These are phyloP conservation scores for Phytophthora hybrid DNA, from an alignment of 352 stramenopile genomes.

Conservation along the genomic window DNA sequence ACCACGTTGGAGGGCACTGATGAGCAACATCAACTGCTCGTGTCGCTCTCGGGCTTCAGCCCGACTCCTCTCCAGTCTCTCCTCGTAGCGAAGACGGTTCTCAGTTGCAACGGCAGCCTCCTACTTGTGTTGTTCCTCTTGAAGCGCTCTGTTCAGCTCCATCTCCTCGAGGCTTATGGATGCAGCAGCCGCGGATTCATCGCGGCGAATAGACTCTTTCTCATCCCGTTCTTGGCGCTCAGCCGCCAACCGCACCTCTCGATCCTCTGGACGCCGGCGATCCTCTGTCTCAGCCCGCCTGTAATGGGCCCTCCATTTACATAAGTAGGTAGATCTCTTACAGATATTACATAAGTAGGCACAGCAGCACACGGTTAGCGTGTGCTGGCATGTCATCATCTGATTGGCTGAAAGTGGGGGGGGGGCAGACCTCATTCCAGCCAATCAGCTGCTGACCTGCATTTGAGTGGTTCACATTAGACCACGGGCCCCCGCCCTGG, in stretches of 20 bases:
- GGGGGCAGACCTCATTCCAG: too few species aligned
- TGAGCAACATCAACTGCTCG: neutral
- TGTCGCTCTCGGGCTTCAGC: neutral
- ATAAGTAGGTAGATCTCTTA: too few species aligned
- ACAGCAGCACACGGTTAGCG: neutral
- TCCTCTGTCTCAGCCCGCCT: neutral
- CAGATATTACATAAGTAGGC: too few species aligned
- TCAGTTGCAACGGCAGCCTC: neutral
- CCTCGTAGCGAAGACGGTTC: neutral
- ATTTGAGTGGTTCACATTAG: too few species aligned
- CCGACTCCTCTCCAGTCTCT: neutral
- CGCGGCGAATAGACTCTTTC: neutral
- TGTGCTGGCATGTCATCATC: neutral
- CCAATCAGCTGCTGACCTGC: too few species aligned
- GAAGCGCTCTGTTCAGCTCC: too few species aligned
- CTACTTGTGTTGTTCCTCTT: neutral
- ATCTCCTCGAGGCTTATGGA: too few species aligned
- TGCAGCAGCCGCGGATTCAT: neutral
- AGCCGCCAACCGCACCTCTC: neutral
- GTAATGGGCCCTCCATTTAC: neutral
- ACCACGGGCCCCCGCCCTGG: too few species aligned
- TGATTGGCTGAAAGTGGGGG: neutral
- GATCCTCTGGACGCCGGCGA: neutral
- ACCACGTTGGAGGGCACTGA: neutral
- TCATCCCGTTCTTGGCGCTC: neutral